Conservation (phyloP, 179 eudicot genomes). For the Camellia oleifera region DNA sequence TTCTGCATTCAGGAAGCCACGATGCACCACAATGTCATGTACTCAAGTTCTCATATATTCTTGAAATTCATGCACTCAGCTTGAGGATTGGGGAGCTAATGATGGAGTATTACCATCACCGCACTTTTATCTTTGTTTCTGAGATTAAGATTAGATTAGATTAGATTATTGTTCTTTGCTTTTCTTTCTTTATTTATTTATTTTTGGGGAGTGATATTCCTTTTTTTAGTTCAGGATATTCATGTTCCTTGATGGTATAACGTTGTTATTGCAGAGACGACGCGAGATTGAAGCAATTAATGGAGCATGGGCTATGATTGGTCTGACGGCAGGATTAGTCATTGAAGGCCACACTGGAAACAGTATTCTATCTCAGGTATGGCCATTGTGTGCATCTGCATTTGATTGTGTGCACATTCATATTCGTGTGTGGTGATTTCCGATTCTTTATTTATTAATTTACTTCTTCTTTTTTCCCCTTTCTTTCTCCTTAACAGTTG, state of each 20-base stretch:
- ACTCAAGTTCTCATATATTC: background rate
- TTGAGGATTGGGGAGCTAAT: background rate
- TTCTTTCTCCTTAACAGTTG: constrained; percentile 38
- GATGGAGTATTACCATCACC: background rate
- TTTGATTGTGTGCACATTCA: background rate
- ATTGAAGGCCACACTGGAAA: constrained; percentile 87
- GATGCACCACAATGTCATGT: background rate
- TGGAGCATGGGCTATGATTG: constrained; percentile 98
- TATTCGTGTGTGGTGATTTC: background rate
- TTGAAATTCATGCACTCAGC: background rate
- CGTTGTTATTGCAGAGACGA: constrained; percentile 41
- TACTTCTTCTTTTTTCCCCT: background rate
- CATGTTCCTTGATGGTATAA: background rate
- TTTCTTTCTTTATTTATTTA: too few species aligned
- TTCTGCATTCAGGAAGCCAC: background rate
- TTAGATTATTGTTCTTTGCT: background rate
- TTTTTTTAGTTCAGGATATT: background rate
- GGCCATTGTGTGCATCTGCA: background rate
- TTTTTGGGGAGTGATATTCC: background rate
- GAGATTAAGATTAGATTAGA: background rate
- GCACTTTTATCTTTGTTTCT: background rate
- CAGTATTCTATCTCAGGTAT: constrained; percentile 69
- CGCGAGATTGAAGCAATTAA: constrained; percentile 85
- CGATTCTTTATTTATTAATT: background rate
- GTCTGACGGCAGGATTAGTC: constrained; percentile 80